Conservation (phyloP, 345 rosid genomes). For the Raphanus raphanistrum region DNA sequence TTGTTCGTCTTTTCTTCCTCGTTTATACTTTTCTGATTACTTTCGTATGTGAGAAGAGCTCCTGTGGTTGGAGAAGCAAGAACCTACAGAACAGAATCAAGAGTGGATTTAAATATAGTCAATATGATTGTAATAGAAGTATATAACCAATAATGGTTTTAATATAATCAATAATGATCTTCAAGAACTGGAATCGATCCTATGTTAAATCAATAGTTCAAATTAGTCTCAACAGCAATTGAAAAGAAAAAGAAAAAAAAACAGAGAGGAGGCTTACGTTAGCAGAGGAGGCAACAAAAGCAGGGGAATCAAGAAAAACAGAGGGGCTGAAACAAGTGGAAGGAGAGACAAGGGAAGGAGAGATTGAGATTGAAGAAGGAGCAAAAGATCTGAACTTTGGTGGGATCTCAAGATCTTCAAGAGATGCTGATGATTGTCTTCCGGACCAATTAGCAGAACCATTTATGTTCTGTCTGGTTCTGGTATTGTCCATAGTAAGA, state of each 20-base stretch:
- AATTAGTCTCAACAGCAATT: neutral
- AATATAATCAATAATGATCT: neutral
- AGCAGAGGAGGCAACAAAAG: constrained; percentile 57
- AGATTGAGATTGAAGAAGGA: constrained; percentile 60
- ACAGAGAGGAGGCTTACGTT: constrained; percentile 44
- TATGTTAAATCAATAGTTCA: neutral
- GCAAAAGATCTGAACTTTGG: constrained; percentile 59
- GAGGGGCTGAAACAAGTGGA: constrained; percentile 68
- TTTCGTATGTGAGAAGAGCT: constrained; percentile 46
- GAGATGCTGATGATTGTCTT: constrained; percentile 19
- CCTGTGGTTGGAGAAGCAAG: constrained; percentile 83
- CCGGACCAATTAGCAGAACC: constrained; percentile 38
- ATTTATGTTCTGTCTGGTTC: constrained; percentile 37
- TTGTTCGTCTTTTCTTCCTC: constrained; percentile 37
- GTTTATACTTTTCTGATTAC: constrained; percentile 16
- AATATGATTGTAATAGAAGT: too few relatives aligned
- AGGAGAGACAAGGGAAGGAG: constrained; percentile 44
- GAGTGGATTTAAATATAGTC: constrained; percentile 44
- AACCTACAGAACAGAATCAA: constrained; percentile 81
- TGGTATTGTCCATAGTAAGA: constrained; percentile 45
- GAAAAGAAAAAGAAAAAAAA: neutral
- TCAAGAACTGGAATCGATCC: neutral
- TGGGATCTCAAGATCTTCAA: constrained; percentile 50
- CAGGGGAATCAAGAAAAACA: constrained; percentile 73
- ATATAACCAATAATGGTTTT: neutral